A percentile compares a stretch with the other conserved stretches of the same genome.
These are phyloP conservation scores for Salmacisia buchloeana DNA, from an alignment of 1,284 basidiomycete species.

Conservation along the genomic window DNA sequence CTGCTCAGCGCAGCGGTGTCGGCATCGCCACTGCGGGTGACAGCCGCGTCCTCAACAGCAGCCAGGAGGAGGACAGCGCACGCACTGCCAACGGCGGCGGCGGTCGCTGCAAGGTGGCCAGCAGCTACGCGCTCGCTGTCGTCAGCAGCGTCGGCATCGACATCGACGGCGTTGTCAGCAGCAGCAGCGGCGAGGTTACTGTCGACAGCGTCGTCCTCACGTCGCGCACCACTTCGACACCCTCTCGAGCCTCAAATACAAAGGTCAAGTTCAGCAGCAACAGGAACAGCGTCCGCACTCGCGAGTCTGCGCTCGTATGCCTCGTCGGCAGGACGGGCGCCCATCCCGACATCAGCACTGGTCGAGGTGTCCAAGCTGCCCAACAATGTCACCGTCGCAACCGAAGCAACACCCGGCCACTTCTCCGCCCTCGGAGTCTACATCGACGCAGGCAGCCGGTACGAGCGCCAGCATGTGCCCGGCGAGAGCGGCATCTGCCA, in stretches of 20 bases:
- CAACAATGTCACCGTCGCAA: constrained; percentile 86
- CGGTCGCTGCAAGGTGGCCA: too few species aligned
- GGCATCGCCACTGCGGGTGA: too few species aligned
- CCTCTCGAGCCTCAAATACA: neutral
- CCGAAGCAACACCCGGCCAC: constrained; percentile 83
- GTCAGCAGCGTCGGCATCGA: too few species aligned
- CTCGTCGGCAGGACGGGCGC: neutral
- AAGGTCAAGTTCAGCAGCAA: neutral
- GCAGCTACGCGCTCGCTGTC: too few species aligned
- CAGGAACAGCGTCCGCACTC: neutral
- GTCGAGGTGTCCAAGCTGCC: constrained; percentile 70
- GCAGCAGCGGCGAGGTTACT: neutral
- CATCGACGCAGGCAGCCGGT: constrained; percentile 87
- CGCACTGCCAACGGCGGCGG: too few species aligned
- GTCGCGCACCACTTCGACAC: neutral
- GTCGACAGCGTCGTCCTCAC: neutral
- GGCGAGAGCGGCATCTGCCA: constrained; percentile 72
- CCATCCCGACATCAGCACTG: constrained; percentile 17
- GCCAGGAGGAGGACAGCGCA: too few species aligned
- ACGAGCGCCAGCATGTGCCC: constrained; percentile 66
- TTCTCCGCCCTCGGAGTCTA: constrained; percentile 92
- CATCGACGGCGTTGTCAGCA: neutral
- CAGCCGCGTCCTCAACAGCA: too few species aligned
- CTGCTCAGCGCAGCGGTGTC: too few species aligned
- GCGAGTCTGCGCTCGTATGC: neutral